Conservation (phyloP, 352 stramenopile species). For the Pythium utonaiense region DNA sequence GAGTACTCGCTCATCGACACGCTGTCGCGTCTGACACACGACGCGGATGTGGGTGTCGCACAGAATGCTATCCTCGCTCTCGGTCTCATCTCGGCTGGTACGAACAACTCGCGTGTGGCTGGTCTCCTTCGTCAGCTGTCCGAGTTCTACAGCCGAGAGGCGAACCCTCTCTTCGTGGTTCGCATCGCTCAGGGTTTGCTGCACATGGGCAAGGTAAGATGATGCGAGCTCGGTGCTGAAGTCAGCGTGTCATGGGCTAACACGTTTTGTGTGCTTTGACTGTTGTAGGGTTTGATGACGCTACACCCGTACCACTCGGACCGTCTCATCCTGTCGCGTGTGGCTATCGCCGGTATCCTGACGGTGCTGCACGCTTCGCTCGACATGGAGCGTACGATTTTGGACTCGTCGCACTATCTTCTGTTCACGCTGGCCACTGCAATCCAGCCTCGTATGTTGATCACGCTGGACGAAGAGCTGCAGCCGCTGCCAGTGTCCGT, state of each 20-base stretch:
- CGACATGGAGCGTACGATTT: constrained; percentile 97
- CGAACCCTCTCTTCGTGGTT: constrained; percentile 97
- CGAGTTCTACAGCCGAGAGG: constrained; percentile 98
- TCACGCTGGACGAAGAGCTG: constrained; percentile 96
- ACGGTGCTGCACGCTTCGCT: constrained; percentile 95
- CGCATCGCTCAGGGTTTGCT: constrained; percentile 98
- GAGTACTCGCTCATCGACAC: constrained; percentile 96
- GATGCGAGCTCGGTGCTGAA: not conserved
- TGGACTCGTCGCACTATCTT: constrained; percentile 98
- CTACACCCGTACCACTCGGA: constrained; percentile 98
- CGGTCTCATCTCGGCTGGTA: constrained; percentile 95
- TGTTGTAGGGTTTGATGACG: constrained; percentile 92
- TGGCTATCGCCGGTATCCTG: constrained; percentile 94
- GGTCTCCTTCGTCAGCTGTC: constrained; percentile 95
- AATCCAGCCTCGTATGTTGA: constrained; percentile 98
- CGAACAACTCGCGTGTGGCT: constrained; percentile 99
- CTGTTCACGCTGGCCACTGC: constrained; percentile 97
- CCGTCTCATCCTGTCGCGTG: constrained; percentile 81
- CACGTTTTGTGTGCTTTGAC: not conserved
- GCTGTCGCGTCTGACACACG: constrained; percentile 97
- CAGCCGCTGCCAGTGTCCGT: constrained; percentile 96
- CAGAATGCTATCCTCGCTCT: constrained; percentile 97
- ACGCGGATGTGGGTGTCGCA: constrained; percentile 95
- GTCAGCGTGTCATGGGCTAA: not conserved
- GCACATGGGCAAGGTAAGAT: constrained; percentile 95